A percentile compares a stretch with the other conserved stretches of the same genome.
Evolutionary conservation across 768 basidiomycete species (phyloP).

Genomic region (Boletus coccyginus): DNA sequence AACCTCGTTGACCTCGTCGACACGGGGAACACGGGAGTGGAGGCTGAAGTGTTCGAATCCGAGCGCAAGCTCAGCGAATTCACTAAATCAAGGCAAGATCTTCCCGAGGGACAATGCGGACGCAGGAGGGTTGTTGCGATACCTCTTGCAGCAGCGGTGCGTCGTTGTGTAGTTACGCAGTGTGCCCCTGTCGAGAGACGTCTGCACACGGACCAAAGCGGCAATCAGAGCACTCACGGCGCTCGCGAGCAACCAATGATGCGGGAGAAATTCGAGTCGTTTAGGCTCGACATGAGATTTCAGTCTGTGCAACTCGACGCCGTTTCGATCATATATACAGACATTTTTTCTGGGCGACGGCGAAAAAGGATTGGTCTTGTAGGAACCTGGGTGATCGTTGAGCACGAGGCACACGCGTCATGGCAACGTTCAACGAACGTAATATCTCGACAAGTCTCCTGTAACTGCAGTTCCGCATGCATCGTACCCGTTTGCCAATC

Average conservation of each 20-base stretch:
- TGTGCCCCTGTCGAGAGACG: conserved; percentile 56
- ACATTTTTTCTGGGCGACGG: conserved; percentile 94
- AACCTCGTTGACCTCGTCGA: conserved; percentile 4
- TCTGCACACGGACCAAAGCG: background rate
- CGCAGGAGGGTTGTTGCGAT: conserved; percentile 6
- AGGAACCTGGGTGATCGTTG: conserved; percentile 56
- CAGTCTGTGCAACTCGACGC: conserved; percentile 87
- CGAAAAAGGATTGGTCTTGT: conserved; percentile 90
- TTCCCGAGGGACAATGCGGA: conserved; percentile 4
- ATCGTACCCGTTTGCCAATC: conserved; percentile 89
- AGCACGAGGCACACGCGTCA: background rate
- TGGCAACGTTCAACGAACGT: conserved; percentile 50
- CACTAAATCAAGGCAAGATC: conserved; percentile 1
- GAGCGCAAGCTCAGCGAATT: background rate
- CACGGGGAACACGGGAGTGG: background rate
- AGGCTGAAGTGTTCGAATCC: background rate
- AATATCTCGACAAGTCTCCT: conserved; percentile 90
- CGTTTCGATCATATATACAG: conserved; percentile 93
- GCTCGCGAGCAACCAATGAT: conserved; percentile 90
- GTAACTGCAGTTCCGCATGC: conserved; percentile 84
- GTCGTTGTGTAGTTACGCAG: conserved; percentile 50
- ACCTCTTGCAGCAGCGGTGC: conserved; percentile 3
- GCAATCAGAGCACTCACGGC: conserved; percentile 50
- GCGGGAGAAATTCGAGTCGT: conserved; percentile 87
- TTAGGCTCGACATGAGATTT: conserved; percentile 87